A percentile compares a stretch with the other conserved stretches of the same genome.
Evolutionary conservation across 129 eudicot genomes (phyloP).

Genomic region (Cynara cardunculus): DNA sequence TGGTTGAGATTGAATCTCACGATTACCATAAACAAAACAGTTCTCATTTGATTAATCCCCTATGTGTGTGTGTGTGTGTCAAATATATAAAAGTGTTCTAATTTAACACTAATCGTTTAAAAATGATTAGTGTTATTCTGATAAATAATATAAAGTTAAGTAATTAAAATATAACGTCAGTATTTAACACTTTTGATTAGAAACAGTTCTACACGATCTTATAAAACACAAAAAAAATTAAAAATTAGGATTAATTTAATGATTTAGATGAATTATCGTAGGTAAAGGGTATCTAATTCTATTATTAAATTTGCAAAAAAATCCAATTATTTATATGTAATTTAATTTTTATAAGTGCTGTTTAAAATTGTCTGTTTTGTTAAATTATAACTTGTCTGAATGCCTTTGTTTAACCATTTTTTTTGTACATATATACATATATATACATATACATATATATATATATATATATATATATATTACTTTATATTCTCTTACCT

Average conservation of each 20-base stretch:
- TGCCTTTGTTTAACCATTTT: conserved; percentile 24
- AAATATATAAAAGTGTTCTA: too few relatives aligned
- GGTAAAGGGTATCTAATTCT: conserved; percentile 18
- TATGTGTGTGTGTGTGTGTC: too few relatives aligned
- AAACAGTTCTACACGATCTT: not conserved
- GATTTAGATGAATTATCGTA: conserved; percentile 3
- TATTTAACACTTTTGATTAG: not conserved
- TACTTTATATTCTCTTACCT: conserved; percentile 20
- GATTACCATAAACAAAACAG: too few relatives aligned
- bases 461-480: not conserved
- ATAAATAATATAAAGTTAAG: not conserved
- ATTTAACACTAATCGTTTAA: not conserved
- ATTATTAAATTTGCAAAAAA: not conserved
- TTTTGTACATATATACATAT: too few relatives aligned
- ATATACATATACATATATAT: not conserved
- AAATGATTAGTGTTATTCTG: not conserved
- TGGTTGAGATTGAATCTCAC: too few relatives aligned
- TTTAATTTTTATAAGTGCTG: not conserved
- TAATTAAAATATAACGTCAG: not conserved
- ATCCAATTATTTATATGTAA: conserved; percentile 10
- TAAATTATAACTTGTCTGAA: conserved; percentile 29
- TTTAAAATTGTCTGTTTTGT: conserved; percentile 34
- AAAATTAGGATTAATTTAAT: not conserved
- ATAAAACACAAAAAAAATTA: not conserved
- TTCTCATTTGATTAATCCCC: too few relatives aligned